Conservation (phyloP, 192 early-diverging fungal species). For the Nowakowskiella sp. region DNA sequence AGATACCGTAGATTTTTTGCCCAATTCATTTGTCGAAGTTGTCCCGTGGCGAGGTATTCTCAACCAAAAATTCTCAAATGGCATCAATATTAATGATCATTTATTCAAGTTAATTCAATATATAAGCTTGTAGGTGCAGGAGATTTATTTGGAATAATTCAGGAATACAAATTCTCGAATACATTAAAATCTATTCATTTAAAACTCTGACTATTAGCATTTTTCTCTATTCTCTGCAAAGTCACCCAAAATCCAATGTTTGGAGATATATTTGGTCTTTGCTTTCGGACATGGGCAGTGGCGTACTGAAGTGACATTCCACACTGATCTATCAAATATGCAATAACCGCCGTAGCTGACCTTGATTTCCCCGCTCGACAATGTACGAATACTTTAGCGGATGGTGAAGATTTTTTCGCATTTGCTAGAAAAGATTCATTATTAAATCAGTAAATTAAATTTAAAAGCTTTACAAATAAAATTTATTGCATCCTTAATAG, state of each 20-base stretch:
- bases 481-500: constrained; percentile 50
- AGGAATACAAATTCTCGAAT: too few species aligned
- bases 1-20: too few species aligned
- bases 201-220: constrained; percentile 51
- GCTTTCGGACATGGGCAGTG: constrained; percentile 56
- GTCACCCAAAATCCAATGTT: constrained; percentile 73
- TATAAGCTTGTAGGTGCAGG: too few species aligned
- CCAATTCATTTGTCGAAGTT: too few species aligned
- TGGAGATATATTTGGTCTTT: constrained; percentile 59
- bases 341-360: constrained; percentile 60
- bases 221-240: constrained; percentile 57
- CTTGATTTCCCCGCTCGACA: constrained; percentile 69
- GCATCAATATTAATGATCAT: too few species aligned
- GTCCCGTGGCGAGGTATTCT: too few species aligned
- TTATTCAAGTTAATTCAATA: too few species aligned
- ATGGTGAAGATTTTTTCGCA: constrained; percentile 24
- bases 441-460: constrained; percentile 2
- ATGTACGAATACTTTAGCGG: constrained; percentile 58
- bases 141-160: too few species aligned
- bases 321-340: constrained; percentile 52
- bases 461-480: constrained; percentile 56
- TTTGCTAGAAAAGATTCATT: constrained; percentile 8
- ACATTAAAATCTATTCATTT: too few species aligned
- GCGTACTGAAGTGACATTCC: constrained; percentile 56
- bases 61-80: too few species aligned